Base-by-base conservation (phyloP, 192 early-diverging fungal genomes). In the Podila minutissima region DNA sequence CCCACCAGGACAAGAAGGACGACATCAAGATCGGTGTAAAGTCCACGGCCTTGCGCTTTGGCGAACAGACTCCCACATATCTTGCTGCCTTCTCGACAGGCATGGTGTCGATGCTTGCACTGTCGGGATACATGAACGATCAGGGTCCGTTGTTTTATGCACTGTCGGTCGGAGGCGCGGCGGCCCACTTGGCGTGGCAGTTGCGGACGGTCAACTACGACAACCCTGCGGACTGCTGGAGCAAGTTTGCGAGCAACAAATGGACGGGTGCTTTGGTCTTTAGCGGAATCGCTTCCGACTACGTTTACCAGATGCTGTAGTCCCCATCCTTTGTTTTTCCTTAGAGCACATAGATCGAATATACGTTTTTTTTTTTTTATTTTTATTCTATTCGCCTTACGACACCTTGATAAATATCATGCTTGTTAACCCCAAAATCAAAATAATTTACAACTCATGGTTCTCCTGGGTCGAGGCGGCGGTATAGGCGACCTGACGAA, bases 1-100 rank as follows among this genome's bases (percentile, higher is more conserved):
- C 97, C 20, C 93, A 98, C 60, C 97, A 98, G 83, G 97, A 99
- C 84, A 99, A 97, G 82, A 88, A 86, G 17, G 96, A 98, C 79
- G 97, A 99, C 81, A 57, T 94, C 50, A 84, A 88, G 51, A 90
- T 91, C 57, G 96, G 96, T 10, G 92, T 97, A 64, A 96, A 96
- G 81, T 97, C 96, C 11, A 99, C 97, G 2, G 96, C 97, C 2
- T 71, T 99, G 12, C 83, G 89, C 2, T 98, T 97, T 84, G 95
- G 91, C 6, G 88, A 91, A 28, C 85, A 89, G 41, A 89, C 94
- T 9, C 90, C 89, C 32, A 64, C 85, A 29, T 91, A 89, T 72
- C 83, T 98, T 24, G 83, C 92, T 1, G 86, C 81, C 0, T 97
- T 98, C 74, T 92, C 95, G 5, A 82, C 85, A 4, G 71, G 88